phyloP scores from a whole-genome alignment of 1,284 basidiomycete genomes.

The Microbotryum lychnidis-dioicae region DNA sequence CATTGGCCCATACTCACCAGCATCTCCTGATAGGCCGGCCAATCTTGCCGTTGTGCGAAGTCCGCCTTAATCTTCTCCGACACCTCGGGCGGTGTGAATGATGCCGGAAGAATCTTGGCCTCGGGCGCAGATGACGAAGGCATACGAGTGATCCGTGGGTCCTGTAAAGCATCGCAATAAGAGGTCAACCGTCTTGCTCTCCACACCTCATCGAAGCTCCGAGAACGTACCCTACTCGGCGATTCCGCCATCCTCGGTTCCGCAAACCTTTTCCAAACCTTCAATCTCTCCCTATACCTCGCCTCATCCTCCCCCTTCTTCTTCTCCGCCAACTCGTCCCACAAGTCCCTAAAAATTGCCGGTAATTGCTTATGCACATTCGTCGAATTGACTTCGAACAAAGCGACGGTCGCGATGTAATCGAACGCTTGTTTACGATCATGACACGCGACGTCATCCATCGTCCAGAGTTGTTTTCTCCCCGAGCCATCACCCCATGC shows the following conservation, averaged over 20 bases:
- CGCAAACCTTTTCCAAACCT: conserved; percentile 53
- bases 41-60: conserved; percentile 55
- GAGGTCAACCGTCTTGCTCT: neutral
- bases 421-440: conserved; percentile 76
- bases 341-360: conserved; percentile 75
- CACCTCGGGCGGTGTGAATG: conserved; percentile 8
- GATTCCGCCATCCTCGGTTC: conserved; percentile 39
- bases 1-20: conserved; percentile 50
- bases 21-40: conserved; percentile 73
- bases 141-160: conserved; percentile 4
- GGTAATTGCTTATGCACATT: conserved; percentile 51
- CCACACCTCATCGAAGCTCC: conserved; percentile 8
- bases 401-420: conserved; percentile 76
- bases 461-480: conserved; percentile 61
- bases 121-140: neutral
- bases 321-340: conserved; percentile 75
- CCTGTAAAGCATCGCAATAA: conserved; percentile 4
- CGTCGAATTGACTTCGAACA: conserved; percentile 43
- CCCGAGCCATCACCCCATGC: conserved; percentile 49
- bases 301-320: conserved; percentile 57
- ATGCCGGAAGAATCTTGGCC: neutral
- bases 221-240: conserved; percentile 25
- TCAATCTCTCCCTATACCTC: conserved; percentile 51
- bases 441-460: conserved; percentile 77
- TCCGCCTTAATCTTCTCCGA: conserved; percentile 47